These are phyloP conservation scores for Mesembryanthemum crystallinum DNA, from an alignment of 148 eudicot species.

Conservation along the genomic window DNA sequence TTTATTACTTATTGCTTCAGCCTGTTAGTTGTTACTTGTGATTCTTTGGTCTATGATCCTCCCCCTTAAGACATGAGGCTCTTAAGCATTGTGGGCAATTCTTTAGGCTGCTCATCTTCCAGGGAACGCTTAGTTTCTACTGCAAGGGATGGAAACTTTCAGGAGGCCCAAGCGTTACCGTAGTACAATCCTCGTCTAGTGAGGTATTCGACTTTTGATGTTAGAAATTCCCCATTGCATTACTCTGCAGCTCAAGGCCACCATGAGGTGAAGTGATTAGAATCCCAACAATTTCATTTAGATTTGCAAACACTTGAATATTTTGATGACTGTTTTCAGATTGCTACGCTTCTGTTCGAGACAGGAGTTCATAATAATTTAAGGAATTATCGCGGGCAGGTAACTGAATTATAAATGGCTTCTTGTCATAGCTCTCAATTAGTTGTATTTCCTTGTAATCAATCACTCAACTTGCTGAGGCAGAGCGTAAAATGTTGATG, in stretches of 20 bases:
- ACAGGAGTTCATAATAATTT: conserved; percentile 93
- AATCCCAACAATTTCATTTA: not conserved
- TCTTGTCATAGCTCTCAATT: not conserved
- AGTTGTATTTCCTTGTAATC: not conserved
- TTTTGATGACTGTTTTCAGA: conserved; percentile 39
- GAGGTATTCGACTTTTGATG: conserved; percentile 81
- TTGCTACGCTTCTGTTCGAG: conserved; percentile 77
- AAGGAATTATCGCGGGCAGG: conserved; percentile 96
- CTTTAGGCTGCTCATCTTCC: conserved; percentile 91
- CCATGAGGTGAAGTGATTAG: conserved; percentile 66
- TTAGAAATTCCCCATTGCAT: conserved; percentile 88
- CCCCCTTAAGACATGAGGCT: conserved; percentile 43
- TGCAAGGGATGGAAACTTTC: conserved; percentile 93
- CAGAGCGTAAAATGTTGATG: not conserved
- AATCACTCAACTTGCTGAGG: no score
- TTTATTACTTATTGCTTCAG: not conserved
- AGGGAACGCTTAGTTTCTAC: conserved; percentile 93
- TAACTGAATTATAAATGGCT: conserved; percentile 19
- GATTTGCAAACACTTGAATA: not conserved
- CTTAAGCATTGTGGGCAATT: conserved; percentile 79
- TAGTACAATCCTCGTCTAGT: conserved; percentile 89
- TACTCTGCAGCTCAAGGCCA: conserved; percentile 98
- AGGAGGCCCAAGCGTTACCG: conserved; percentile 87
- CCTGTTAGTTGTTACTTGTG: conserved; percentile 1
- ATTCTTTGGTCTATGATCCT: conserved; percentile 5